Evolutionary conservation across 1,284 basidiomycete genomes (phyloP).

Genomic region (Ustilago sp.): DNA sequence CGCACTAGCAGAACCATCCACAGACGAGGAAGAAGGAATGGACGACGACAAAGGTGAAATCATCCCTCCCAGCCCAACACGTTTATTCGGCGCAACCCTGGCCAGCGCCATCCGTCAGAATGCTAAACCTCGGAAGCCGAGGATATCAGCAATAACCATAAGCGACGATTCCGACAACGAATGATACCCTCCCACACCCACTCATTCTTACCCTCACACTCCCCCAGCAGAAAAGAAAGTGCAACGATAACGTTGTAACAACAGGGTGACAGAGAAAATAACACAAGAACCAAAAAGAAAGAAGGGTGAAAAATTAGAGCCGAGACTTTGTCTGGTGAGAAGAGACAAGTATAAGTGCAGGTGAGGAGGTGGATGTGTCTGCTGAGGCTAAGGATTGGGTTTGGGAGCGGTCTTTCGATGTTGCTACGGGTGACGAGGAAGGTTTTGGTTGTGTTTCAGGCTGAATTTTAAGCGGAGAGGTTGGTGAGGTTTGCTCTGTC

Average conservation of each 20-base stretch:
- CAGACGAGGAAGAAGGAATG: not conserved
- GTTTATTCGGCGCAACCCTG: not conserved
- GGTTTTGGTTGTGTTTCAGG: not conserved
- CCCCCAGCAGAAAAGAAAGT: not conserved
- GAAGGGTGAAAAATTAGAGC: conserved; percentile 4
- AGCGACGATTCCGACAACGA: conserved; percentile 15
- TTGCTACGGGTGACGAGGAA: not conserved
- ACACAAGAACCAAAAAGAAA: not conserved
- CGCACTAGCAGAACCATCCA: conserved; percentile 8
- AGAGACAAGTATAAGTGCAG: conserved; percentile 1
- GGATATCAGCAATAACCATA: conserved; percentile 29
- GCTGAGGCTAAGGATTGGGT: not conserved
- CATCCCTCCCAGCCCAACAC: not conserved
- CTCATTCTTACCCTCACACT: not conserved
- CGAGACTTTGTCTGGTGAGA: conserved; percentile 19
- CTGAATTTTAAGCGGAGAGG: not conserved
- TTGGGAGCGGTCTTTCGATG: not conserved
- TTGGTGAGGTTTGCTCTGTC: not conserved
- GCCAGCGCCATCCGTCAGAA: not conserved
- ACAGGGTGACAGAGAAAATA: not conserved
- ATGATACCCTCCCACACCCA: not conserved
- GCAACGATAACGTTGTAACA: not conserved
- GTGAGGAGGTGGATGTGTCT: not conserved
- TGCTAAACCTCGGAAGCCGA: not conserved
- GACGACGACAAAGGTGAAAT: not conserved